Conservation (phyloP, 768 basidiomycete genomes). For the Podaxis mareebaensis region DNA sequence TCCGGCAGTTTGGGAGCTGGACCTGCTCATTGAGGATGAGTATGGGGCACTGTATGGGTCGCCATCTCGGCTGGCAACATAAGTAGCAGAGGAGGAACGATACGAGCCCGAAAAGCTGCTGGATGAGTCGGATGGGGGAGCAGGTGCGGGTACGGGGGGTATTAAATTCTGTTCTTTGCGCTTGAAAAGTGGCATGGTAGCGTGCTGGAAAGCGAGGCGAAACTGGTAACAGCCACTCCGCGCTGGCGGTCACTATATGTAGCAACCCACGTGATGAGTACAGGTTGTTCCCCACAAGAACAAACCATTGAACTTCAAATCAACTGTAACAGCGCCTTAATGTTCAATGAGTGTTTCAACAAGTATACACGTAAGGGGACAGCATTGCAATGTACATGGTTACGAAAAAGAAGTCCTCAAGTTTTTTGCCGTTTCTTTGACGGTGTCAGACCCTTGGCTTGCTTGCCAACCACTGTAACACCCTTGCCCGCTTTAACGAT, state of each 20-base stretch:
- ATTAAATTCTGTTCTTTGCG: slow-evolving; percentile 66
- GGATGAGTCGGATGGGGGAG: slow-evolving; percentile 20
- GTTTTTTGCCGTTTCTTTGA: slow-evolving; percentile 35
- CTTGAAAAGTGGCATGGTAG: slow-evolving; percentile 65
- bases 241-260: slow-evolving; percentile 7
- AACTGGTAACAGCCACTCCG: slow-evolving; percentile 10
- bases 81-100: slow-evolving; percentile 45
- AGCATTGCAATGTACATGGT: not conserved
- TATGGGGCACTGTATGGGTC: slow-evolving; percentile 42
- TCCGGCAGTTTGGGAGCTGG: slow-evolving; percentile 19
- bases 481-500: slow-evolving; percentile 85
- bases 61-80: slow-evolving; percentile 70
- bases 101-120: slow-evolving; percentile 39
- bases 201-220: slow-evolving; percentile 16
- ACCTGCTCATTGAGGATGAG: slow-evolving; percentile 19
- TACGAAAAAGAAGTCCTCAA: not conserved
- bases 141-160: slow-evolving; percentile 55
- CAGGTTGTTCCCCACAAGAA: slow-evolving; percentile 3
- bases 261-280: slow-evolving; percentile 13
- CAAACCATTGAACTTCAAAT: not conserved
- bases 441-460: slow-evolving; percentile 34
- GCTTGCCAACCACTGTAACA: slow-evolving; percentile 85
- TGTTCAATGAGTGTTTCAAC: not conserved
- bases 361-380: not conserved
- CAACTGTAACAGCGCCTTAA: not conserved